Evolutionary conservation across 2,329 filamentous ascomycete genomes (phyloP).

Genomic region (Rasamsonia emersonii): DNA sequence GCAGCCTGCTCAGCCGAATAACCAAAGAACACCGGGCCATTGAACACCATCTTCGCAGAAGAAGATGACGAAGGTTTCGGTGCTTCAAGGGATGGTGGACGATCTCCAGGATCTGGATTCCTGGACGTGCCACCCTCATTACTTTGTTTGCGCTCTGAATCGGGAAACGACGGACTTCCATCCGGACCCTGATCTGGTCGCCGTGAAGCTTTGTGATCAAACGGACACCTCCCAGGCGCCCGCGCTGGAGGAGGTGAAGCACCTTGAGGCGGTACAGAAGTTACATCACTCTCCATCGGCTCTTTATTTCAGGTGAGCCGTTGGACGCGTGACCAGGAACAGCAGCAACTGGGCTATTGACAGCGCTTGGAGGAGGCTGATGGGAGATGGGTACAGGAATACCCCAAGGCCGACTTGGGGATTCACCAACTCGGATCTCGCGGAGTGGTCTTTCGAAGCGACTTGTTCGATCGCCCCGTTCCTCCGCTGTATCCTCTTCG

Average conservation of each 20-base stretch:
- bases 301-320: conserved; percentile 11
- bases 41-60: conserved; percentile 70
- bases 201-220: conserved; percentile 15
- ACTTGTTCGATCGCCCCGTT: conserved; percentile 55
- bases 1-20: conserved; percentile 80
- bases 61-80: conserved; percentile 12
- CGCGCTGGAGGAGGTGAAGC: conserved; percentile 10
- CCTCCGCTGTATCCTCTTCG: conserved; percentile 29
- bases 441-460: conserved; percentile 80
- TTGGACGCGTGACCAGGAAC: conserved; percentile 12
- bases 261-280: conserved; percentile 10
- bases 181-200: not conserved
- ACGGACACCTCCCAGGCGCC: conserved; percentile 26
- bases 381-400: conserved; percentile 66
- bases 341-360: conserved; percentile 17
- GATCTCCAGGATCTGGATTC: conserved; percentile 1
- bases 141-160: not conserved
- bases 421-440: conserved; percentile 88
- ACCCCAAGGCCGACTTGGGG: conserved; percentile 86
- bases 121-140: conserved; percentile 1
- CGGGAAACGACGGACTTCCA: not conserved
- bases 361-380: conserved; percentile 20
- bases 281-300: conserved; percentile 6
- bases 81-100: conserved; percentile 9
- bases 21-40: conserved; percentile 87